Evolutionary conservation across 1,139 yeast genomes (phyloP).

Genomic region (Lodderomyces parapsilosis): DNA sequence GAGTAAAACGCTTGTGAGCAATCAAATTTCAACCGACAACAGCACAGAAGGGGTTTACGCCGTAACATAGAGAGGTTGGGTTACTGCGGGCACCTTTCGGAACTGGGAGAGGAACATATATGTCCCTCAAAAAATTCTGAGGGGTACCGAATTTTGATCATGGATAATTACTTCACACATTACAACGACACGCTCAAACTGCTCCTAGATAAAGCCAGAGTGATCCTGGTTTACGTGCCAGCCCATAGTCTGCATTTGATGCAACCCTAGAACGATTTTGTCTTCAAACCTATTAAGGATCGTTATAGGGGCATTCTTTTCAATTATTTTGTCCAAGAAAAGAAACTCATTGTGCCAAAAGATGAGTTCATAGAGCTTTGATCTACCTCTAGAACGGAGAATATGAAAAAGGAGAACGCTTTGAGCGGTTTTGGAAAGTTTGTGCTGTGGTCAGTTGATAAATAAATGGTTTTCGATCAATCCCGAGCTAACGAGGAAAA

Average conservation of each 20-base stretch:
- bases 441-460: background rate
- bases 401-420: background rate
- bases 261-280: background rate
- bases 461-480: background rate
- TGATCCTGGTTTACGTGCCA: background rate
- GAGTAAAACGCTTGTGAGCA: background rate
- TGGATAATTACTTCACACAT: background rate
- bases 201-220: background rate
- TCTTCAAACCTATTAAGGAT: background rate
- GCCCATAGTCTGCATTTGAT: background rate
- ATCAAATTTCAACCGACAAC: too few relatives aligned
- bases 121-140: background rate
- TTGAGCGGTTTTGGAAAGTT: background rate
- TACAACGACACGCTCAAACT: background rate
- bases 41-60: background rate
- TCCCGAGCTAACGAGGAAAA: background rate
- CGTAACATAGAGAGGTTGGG: background rate
- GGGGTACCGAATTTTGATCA: background rate
- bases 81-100: background rate
- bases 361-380: background rate
- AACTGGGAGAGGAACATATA: background rate
- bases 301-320: background rate
- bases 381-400: background rate
- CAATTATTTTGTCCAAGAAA: background rate
- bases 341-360: background rate